A percentile compares a stretch with the other conserved stretches of the same genome.
Evolutionary conservation across 2,329 filamentous ascomycete species (phyloP).

Genomic region (Fusarium sp.): DNA sequence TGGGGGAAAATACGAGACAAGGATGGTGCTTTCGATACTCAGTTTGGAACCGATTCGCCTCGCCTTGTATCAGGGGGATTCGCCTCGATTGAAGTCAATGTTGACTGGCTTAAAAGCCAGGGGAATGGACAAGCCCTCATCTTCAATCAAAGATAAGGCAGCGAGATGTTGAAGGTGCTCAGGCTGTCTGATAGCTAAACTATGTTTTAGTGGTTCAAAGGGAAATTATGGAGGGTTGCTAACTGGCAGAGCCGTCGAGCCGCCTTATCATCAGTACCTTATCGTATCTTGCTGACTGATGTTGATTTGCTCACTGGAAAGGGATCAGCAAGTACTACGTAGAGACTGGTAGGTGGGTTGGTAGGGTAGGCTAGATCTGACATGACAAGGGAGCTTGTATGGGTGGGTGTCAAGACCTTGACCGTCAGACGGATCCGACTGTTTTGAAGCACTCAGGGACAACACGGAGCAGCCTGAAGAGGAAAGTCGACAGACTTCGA

Average conservation of each 20-base stretch:
- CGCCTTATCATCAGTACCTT: constrained; percentile 30
- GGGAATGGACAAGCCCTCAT: constrained; percentile 4
- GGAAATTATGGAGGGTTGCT: constrained; percentile 35
- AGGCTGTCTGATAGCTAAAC: constrained; percentile 10
- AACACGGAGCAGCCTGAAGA: constrained; percentile 17
- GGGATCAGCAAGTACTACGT: background rate
- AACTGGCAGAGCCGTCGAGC: constrained; percentile 1
- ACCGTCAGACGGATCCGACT: background rate
- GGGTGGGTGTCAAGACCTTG: background rate
- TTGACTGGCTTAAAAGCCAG: constrained; percentile 5
- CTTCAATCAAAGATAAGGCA: constrained; percentile 33
- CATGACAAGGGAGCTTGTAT: background rate
- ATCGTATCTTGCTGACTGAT: background rate
- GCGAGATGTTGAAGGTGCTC: background rate
- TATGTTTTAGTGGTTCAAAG: constrained; percentile 23
- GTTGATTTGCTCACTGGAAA: background rate
- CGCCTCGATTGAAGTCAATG: background rate
- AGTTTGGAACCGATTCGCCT: background rate
- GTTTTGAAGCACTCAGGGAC: background rate
- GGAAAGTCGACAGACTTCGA: constrained; percentile 12
- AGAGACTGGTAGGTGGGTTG: background rate
- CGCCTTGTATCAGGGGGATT: background rate
- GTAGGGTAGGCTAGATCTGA: background rate
- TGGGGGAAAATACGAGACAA: constrained; percentile 4
- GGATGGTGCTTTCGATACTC: background rate